These are phyloP conservation scores for Penicillium coffeae DNA, from an alignment of 495 filamentous ascomycete species.

Conservation along the genomic window DNA sequence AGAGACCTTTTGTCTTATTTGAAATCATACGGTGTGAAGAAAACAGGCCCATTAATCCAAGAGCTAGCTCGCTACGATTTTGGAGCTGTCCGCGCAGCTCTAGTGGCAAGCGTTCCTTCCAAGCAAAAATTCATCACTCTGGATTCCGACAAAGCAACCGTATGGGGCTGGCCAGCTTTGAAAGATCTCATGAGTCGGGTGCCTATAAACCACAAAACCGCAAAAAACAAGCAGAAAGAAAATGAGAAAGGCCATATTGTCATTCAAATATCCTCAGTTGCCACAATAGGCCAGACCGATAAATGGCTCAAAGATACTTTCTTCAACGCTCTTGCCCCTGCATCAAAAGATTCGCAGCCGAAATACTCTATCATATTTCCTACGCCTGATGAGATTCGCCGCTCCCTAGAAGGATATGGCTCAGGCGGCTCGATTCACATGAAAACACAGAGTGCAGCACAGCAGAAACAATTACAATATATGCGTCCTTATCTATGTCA, in stretches of 20 bases:
- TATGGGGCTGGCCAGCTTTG: constrained; percentile 74
- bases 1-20: constrained; percentile 71
- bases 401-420: constrained; percentile 71
- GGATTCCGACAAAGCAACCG: constrained; percentile 41
- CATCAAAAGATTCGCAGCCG: constrained; percentile 16
- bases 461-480: constrained; percentile 72
- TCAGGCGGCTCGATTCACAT: constrained; percentile 82
- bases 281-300: constrained; percentile 68
- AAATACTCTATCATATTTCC: constrained; percentile 71
- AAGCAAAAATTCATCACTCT: constrained; percentile 43
- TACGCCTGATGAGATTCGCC: constrained; percentile 72
- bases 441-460: constrained; percentile 62
- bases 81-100: constrained; percentile 59
- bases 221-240: neutral
- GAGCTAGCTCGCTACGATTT: constrained; percentile 68
- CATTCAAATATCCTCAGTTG: constrained; percentile 75
- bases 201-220: constrained; percentile 11
- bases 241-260: constrained; percentile 55
- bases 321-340: constrained; percentile 50
- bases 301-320: constrained; percentile 70
- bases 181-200: constrained; percentile 56
- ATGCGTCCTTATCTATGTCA: constrained; percentile 66
- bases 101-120: constrained; percentile 75
- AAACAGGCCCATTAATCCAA: constrained; percentile 49
- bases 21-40: constrained; percentile 56